Conservation (phyloP, 2,329 filamentous ascomycete species). For the Diplocarpon rosae region DNA sequence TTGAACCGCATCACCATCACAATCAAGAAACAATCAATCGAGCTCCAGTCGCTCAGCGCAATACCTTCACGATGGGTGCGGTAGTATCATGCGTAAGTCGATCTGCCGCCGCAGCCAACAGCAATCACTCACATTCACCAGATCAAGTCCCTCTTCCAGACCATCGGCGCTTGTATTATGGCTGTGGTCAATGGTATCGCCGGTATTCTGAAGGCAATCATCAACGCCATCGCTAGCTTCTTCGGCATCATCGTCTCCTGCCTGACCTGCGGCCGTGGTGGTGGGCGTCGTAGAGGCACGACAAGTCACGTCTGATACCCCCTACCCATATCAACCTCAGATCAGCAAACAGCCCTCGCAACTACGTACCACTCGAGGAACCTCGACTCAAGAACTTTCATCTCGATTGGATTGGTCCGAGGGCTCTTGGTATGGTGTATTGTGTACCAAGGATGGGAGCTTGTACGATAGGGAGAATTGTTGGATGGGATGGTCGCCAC, state of each 20-base stretch:
- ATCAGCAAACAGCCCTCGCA: background rate
- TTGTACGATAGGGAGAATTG: slow-evolving; percentile 1
- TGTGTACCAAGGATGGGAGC: background rate
- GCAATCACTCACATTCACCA: slow-evolving; percentile 13
- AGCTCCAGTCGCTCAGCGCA: slow-evolving; percentile 10
- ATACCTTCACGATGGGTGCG: slow-evolving; percentile 27
- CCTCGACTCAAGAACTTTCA: background rate
- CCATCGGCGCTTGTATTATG: slow-evolving; percentile 30
- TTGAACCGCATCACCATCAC: slow-evolving; percentile 5
- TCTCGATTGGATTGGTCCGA: background rate
- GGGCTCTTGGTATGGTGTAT: background rate
- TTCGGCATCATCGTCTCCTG: slow-evolving; percentile 29
- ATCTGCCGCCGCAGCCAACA: background rate
- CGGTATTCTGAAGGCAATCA: slow-evolving; percentile 25
- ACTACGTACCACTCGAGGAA: background rate
- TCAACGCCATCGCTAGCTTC: slow-evolving; percentile 25
- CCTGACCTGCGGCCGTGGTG: slow-evolving; percentile 28
- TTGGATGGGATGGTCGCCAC: background rate
- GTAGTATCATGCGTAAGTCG: slow-evolving; percentile 28
- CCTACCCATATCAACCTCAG: background rate
- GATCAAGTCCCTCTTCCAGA: slow-evolving; percentile 25
- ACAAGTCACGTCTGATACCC: slow-evolving; percentile 17
- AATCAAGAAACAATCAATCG: slow-evolving; percentile 6
- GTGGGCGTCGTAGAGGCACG: slow-evolving; percentile 15
- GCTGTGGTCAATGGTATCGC: slow-evolving; percentile 44